Base-by-base conservation (phyloP, 306 rosid genomes). In the Trifolium repens region DNA sequence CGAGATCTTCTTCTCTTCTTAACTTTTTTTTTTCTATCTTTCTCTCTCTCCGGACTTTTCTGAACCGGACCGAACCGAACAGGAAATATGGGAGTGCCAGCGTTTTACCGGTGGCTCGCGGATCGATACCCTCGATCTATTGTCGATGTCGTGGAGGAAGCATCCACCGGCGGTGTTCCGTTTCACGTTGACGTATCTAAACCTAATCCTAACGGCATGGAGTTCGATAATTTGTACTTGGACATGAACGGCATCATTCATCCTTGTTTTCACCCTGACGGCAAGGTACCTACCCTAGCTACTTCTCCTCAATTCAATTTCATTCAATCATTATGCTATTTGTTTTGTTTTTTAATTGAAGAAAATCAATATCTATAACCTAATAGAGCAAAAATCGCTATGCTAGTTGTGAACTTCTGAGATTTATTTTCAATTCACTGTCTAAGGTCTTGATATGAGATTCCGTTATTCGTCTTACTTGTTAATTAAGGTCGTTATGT, bases 191-290 rank as follows among this genome's bases (percentile, higher is more conserved):
- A 91, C 67, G 87, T 88, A 9, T 89, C 96, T 47, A 81, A 79
- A 79, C 98, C 96, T 26, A 91, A 94, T 82, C 97, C 98, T 54
- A 94, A 94, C 50, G 97, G 96, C 68, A 79, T 82, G 70, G 98
- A 94, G 86, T 94, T 91, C 82, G 98, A 94, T 67, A 94, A 91
- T 78, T 26, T 94, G 85, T 94, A 94, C 70, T 71, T 94, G 70
- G 98, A 94, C 83, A 91, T 94, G 98, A 94, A 94, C 80, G 93
- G 92, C 13, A 91, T 94, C 79, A 91, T 94, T 40, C 98, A 94
- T 62, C 98, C 98, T 3, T 94, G 98, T 71, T 94, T 94, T 84
- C 98, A 94, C 30, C 98, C 98, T 1, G 98, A 94, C 1, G 97
- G 96, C 81, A 89, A 83, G 96, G 98, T 91, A 80, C 65, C 77